These are phyloP conservation scores for Microcyclosporella mali DNA, from an alignment of 2,329 filamentous ascomycete genomes.

Conservation along the genomic window DNA sequence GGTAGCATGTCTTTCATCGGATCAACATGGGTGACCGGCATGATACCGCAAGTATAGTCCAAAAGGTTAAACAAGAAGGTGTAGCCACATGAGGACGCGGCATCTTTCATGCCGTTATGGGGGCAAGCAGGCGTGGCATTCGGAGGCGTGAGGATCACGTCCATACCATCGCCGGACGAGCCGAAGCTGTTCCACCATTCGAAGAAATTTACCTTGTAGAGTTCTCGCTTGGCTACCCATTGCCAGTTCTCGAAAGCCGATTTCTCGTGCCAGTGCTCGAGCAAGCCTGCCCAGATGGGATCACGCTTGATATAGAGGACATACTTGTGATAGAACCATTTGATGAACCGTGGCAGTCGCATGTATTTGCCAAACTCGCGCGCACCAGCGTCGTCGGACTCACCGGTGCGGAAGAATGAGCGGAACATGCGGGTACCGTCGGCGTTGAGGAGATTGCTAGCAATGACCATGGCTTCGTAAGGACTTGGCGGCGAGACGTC, in stretches of 20 bases:
- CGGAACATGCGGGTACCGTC: constrained; percentile 78
- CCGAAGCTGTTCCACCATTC: constrained; percentile 71
- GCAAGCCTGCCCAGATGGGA: constrained; percentile 67
- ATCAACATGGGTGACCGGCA: constrained; percentile 84
- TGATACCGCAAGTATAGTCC: constrained; percentile 75
- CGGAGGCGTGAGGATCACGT: constrained; percentile 75
- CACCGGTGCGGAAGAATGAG: constrained; percentile 67
- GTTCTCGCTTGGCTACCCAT: constrained; percentile 68
- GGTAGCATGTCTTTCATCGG: constrained; percentile 60
- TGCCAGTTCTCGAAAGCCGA: constrained; percentile 75
- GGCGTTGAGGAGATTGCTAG: constrained; percentile 72
- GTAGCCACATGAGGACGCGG: constrained; percentile 81
- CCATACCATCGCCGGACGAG: constrained; percentile 43
- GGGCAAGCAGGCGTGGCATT: constrained; percentile 88
- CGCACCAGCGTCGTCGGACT: constrained; percentile 73
- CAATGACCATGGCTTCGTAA: constrained; percentile 69
- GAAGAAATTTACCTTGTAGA: constrained; percentile 71
- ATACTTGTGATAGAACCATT: constrained; percentile 83
- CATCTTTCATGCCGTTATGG: constrained; percentile 78
- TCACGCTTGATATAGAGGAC: constrained; percentile 78
- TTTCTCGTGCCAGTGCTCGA: constrained; percentile 68
- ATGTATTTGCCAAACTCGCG: constrained; percentile 69
- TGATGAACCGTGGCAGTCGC: constrained; percentile 63
- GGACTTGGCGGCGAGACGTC: constrained; percentile 51
- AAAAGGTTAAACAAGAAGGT: constrained; percentile 91